Conservation (phyloP, 192 early-diverging fungal genomes). For the Physocladia obscura region DNA sequence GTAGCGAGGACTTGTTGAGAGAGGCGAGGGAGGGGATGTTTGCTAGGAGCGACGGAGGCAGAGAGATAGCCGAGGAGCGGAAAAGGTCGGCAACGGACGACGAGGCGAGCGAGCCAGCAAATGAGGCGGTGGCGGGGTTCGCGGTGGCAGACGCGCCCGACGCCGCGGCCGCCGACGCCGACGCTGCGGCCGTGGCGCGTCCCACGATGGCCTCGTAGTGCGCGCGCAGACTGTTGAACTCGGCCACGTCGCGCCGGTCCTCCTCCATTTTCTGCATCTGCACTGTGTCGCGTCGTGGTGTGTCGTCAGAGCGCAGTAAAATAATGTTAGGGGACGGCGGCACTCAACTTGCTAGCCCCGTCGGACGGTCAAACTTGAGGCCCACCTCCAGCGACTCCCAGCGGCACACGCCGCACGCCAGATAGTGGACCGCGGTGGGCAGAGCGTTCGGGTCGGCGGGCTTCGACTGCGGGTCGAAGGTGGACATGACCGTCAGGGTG, state of each 20-base stretch:
- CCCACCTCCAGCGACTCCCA: constrained; percentile 93
- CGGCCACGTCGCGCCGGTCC: constrained; percentile 63
- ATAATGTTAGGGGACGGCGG: neutral
- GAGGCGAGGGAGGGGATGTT: constrained; percentile 38
- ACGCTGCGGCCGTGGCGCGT: neutral
- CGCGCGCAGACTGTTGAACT: constrained; percentile 81
- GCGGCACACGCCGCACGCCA: constrained; percentile 82
- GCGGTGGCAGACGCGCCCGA: no score
- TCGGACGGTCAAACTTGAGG: constrained; percentile 91
- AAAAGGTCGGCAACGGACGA: constrained; percentile 10
- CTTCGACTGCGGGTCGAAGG: neutral
- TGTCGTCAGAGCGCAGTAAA: neutral
- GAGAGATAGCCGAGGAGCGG: constrained; percentile 22
- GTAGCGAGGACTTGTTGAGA: no score
- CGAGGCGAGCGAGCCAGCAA: neutral
- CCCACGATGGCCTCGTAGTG: constrained; percentile 80
- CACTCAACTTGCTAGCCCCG: constrained; percentile 76
- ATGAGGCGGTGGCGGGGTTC: neutral
- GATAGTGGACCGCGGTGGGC: constrained; percentile 55
- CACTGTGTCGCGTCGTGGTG: constrained; percentile 36
- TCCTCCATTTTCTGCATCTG: constrained; percentile 84
- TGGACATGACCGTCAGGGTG: constrained; percentile 26
- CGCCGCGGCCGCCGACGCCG: neutral
- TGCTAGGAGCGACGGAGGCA: constrained; percentile 36
- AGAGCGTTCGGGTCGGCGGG: neutral